Percentiles rank a stretch among this genome's conserved stretches.
These are phyloP conservation scores for Tetrastigma voinierianum DNA, from an alignment of 164 flowering plant genomes.

Conservation along the genomic window DNA sequence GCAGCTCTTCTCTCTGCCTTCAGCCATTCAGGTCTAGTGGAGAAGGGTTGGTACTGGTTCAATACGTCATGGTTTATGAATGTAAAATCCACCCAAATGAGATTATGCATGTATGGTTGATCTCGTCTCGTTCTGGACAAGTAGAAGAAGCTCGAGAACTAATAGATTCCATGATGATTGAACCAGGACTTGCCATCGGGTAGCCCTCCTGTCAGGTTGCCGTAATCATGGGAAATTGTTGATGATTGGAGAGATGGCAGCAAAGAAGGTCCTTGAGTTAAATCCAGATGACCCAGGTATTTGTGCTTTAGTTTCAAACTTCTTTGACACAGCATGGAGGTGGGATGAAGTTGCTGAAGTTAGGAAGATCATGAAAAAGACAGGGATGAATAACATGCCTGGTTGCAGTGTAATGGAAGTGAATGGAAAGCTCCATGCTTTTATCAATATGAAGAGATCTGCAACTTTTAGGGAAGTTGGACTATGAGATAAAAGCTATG, in stretches of 20 bases:
- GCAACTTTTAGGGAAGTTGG: constrained; percentile 26
- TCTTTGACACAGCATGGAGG: constrained; percentile 42
- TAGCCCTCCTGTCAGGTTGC: constrained; percentile 58
- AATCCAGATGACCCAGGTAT: constrained; percentile 51
- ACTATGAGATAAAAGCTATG: too few relatives aligned
- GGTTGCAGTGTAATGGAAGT: constrained; percentile 54
- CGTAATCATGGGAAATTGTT: constrained; percentile 26
- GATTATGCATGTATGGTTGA: constrained; percentile 54
- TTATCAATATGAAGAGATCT: constrained; percentile 32
- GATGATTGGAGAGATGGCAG: constrained; percentile 48
- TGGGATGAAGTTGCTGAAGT: constrained; percentile 52
- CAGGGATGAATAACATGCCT: constrained; percentile 47
- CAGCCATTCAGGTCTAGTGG: constrained; percentile 56
- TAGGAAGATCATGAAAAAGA: constrained; percentile 41
- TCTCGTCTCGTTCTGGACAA: constrained; percentile 55
- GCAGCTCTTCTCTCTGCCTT: constrained; percentile 63
- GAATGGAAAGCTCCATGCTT: constrained; percentile 47
- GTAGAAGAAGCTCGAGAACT: constrained; percentile 47
- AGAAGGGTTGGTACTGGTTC: constrained; percentile 50
- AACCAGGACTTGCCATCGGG: constrained; percentile 49
- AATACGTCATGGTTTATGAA: constrained; percentile 41
- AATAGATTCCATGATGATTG: constrained; percentile 28
- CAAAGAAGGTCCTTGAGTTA: constrained; percentile 41
- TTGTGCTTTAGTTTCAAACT: constrained; percentile 48
- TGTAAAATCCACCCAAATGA: constrained; percentile 40